Evolutionary conservation across 345 rosid genomes (phyloP).

Genomic region (Citrus reticulata): DNA sequence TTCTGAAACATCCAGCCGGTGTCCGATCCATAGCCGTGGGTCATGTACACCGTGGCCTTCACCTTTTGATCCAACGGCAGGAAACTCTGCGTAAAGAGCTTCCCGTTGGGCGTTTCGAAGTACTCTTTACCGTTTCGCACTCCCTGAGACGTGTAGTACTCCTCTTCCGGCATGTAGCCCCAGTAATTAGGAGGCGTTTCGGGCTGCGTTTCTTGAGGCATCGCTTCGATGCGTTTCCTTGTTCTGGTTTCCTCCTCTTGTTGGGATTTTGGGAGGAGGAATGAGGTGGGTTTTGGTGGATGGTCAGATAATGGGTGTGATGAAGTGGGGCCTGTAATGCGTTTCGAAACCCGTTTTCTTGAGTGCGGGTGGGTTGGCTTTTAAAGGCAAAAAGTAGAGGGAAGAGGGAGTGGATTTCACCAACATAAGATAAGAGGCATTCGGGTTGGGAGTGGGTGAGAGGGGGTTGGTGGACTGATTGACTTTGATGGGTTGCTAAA

Average conservation of each 20-base stretch:
- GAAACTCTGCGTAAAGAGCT: constrained; percentile 79
- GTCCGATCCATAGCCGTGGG: constrained; percentile 94
- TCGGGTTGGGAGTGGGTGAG: not conserved
- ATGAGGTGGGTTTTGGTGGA: not conserved
- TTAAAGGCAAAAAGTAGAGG: not conserved
- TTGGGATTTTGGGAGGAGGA: not conserved
- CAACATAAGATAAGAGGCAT: not conserved
- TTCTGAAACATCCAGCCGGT: constrained; percentile 93
- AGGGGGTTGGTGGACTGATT: not conserved
- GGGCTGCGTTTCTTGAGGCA: constrained; percentile 23
- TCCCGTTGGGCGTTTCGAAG: constrained; percentile 86
- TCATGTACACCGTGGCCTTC: constrained; percentile 78
- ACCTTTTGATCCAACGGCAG: constrained; percentile 64
- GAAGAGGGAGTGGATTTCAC: not conserved
- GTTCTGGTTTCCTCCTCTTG: not conserved
- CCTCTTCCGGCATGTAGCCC: constrained; percentile 88
- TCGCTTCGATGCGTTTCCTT: constrained; percentile 8
- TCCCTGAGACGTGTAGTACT: constrained; percentile 82
- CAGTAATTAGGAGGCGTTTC: constrained; percentile 61
- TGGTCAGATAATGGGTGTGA: no score
- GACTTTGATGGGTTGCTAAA: not conserved
- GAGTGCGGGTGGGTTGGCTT: not conserved
- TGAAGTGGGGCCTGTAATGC: no score
- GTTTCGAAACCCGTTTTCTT: not conserved
- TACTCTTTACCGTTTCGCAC: constrained; percentile 65